These are phyloP conservation scores for Gaillardinia entomophila DNA, from an alignment of 805 yeast genomes.

Conservation along the genomic window DNA sequence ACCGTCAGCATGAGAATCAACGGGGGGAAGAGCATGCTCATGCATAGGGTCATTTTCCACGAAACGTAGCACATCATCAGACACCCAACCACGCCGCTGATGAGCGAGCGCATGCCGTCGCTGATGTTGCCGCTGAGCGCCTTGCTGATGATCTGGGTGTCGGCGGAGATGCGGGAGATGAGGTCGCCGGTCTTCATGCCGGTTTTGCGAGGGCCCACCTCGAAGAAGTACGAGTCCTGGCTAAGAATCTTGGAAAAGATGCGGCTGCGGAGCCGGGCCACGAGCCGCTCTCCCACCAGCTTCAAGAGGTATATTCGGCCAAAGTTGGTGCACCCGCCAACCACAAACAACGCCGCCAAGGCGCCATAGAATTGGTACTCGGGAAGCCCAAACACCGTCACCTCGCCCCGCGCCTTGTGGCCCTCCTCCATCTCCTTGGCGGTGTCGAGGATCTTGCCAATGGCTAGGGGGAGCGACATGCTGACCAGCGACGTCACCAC, in stretches of 20 bases:
- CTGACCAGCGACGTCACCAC: slow-evolving; percentile 70
- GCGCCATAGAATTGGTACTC: slow-evolving; percentile 58
- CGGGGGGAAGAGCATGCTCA: slow-evolving; percentile 80
- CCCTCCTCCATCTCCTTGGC: slow-evolving; percentile 26
- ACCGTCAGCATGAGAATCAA: slow-evolving; percentile 70
- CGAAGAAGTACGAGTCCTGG: slow-evolving; percentile 88
- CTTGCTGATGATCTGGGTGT: slow-evolving; percentile 80
- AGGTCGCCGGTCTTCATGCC: slow-evolving; percentile 80
- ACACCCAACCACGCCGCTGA: slow-evolving; percentile 81
- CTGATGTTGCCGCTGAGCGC: slow-evolving; percentile 84
- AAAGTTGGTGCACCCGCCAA: slow-evolving; percentile 76
- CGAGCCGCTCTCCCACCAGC: slow-evolving; percentile 79
- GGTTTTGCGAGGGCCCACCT: slow-evolving; percentile 50
- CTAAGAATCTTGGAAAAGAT: slow-evolving; percentile 70
- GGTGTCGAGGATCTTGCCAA: slow-evolving; percentile 82
- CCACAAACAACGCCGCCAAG: slow-evolving; percentile 54
- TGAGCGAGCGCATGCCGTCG: slow-evolving; percentile 82
- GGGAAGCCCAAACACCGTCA: slow-evolving; percentile 48
- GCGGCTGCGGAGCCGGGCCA: slow-evolving; percentile 75
- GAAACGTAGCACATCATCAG: slow-evolving; percentile 90
- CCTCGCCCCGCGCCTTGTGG: slow-evolving; percentile 2
- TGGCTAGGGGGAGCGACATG: slow-evolving; percentile 74
- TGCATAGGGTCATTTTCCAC: slow-evolving; percentile 73
- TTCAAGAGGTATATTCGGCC: slow-evolving; percentile 74
- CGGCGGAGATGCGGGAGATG: slow-evolving; percentile 81